A percentile compares a stretch with the other conserved stretches of the same genome.
Conservation (phyloP, 225 moss, liverwort and hornwort genomes). For the Anthoceros angustus region DNA sequence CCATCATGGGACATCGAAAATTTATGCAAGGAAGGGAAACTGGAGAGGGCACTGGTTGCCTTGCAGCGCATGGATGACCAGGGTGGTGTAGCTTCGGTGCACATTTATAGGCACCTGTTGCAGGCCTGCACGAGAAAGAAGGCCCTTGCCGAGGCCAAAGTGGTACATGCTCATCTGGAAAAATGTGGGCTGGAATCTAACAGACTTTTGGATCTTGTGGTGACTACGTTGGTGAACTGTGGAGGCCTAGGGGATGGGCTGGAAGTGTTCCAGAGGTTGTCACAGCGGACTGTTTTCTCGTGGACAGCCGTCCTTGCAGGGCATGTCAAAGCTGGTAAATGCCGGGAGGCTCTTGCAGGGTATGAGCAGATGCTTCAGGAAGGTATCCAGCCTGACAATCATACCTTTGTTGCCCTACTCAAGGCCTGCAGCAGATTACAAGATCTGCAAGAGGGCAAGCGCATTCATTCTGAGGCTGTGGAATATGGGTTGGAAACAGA, state of each 20-base stretch:
- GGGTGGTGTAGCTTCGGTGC: neutral
- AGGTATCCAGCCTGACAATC: neutral
- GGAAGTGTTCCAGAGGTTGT: neutral
- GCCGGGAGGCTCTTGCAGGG: neutral
- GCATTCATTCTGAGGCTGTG: neutral
- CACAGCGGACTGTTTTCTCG: neutral
- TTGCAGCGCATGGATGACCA: conserved; percentile 1
- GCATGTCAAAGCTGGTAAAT: neutral
- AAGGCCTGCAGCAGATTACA: neutral
- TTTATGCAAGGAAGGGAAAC: neutral
- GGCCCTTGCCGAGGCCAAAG: neutral
- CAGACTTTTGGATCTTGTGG: neutral
- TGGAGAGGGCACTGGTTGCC: neutral
- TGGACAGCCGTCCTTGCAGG: neutral
- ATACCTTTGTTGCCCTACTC: conserved; percentile 3
- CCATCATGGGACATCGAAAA: neutral
- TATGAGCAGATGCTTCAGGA: neutral
- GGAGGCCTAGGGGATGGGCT: conserved; percentile 1
- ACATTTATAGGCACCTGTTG: neutral
- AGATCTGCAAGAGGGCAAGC: neutral
- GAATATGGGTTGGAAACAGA: neutral
- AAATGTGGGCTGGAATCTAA: neutral
- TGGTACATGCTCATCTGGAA: neutral
- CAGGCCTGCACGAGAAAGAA: neutral
- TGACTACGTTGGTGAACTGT: neutral